phyloP scores from a whole-genome alignment of 192 early-diverging fungal genomes.

The Phlyctochytrium bullatum region DNA sequence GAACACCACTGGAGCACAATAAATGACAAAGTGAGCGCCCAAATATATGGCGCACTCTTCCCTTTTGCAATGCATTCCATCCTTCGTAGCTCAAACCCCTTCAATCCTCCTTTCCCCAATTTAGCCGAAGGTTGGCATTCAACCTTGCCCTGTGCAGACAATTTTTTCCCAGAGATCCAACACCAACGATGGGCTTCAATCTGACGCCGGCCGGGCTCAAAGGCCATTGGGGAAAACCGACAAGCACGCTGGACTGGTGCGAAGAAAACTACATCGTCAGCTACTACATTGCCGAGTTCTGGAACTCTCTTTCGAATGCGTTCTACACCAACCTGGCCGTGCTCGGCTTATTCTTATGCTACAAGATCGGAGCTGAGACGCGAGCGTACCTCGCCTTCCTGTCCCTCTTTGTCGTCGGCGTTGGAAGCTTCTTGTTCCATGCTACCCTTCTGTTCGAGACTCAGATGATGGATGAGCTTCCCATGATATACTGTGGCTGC shows the following conservation, averaged over 20 bases:
- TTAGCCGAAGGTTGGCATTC: no score
- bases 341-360: conserved; percentile 57
- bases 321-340: conserved; percentile 57
- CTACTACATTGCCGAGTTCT: not conserved
- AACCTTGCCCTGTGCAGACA: no score
- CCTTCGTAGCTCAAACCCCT: no score
- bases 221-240: conserved; percentile 33
- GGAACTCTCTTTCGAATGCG: not conserved
- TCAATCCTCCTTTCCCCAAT: no score
- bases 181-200: conserved; percentile 28
- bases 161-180: no score
- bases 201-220: conserved; percentile 20
- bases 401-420: conserved; percentile 62
- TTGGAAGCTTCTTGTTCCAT: conserved; percentile 76
- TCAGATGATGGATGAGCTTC: conserved; percentile 79
- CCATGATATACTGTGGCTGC: conserved; percentile 46
- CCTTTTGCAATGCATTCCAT: no score
- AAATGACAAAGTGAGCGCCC: no score
- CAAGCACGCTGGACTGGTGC: conserved; percentile 46
- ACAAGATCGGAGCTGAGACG: conserved; percentile 43
- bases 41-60: no score
- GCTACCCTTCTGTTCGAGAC: conserved; percentile 69
- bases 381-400: conserved; percentile 61
- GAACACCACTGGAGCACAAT: no score
- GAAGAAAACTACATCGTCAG: conserved; percentile 58